phyloP scores from a whole-genome alignment of 805 yeast species.

The Candida ficus region DNA sequence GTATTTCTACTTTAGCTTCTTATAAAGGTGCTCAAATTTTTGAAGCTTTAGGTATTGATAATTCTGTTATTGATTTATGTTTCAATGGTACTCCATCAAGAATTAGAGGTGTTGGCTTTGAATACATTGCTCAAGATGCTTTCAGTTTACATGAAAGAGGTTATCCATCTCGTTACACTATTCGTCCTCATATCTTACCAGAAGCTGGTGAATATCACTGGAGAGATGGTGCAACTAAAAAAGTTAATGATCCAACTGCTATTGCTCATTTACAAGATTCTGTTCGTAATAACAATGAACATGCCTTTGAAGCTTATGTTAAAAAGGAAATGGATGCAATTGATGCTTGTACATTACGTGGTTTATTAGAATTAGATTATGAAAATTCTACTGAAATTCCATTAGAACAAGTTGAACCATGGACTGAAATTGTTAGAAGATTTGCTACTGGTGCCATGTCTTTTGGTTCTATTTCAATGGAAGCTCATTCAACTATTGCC shows the following conservation, averaged over 20 bases:
- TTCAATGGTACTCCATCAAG: conserved; percentile 97
- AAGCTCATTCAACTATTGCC: conserved; percentile 95
- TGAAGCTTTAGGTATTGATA: conserved; percentile 94
- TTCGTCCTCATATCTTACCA: conserved; percentile 67
- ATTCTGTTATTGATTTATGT: conserved; percentile 91
- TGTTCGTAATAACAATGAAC: conserved; percentile 93
- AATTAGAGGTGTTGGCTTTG: conserved; percentile 93
- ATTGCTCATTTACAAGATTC: conserved; percentile 96
- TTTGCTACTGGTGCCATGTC: conserved; percentile 99
- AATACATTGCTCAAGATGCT: conserved; percentile 94
- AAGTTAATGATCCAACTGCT: conserved; percentile 90
- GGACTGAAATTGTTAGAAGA: conserved; percentile 98
- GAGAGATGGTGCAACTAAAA: conserved; percentile 98
- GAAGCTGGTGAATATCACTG: conserved; percentile 98
- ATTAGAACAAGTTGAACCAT: conserved; percentile 96
- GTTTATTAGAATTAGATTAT: conserved; percentile 86
- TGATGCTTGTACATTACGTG: conserved; percentile 89
- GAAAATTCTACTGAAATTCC: conserved; percentile 73
- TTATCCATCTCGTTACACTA: conserved; percentile 69
- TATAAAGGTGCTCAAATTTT: conserved; percentile 98
- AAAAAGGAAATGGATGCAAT: conserved; percentile 90
- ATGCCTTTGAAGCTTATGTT: conserved; percentile 85
- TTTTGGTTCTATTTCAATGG: conserved; percentile 97
- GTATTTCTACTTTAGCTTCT: conserved; percentile 96
- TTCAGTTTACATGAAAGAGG: conserved; percentile 91